These are phyloP conservation scores for Suhomyces pyralidae DNA, from an alignment of 805 yeast genomes.

Conservation along the genomic window DNA sequence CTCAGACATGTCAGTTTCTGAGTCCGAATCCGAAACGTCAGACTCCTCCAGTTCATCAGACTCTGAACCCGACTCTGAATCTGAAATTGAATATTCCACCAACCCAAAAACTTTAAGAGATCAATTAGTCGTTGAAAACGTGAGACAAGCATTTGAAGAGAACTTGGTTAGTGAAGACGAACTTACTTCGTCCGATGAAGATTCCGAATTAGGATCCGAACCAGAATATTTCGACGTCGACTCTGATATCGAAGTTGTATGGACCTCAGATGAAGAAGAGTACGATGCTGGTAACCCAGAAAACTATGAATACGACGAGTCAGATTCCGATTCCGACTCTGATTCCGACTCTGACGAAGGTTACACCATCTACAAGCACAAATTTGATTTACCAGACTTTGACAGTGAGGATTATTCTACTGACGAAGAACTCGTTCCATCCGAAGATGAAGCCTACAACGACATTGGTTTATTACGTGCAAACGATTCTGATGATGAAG, in stretches of 20 bases:
- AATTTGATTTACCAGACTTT: conserved; percentile 36
- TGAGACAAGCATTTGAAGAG: conserved; percentile 36
- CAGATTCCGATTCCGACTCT: conserved; percentile 21
- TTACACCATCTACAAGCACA: conserved; percentile 40
- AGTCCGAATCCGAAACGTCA: conserved; percentile 9
- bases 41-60: conserved; percentile 13
- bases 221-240: conserved; percentile 29
- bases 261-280: conserved; percentile 20
- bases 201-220: conserved; percentile 17
- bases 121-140: conserved; percentile 34
- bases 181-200: conserved; percentile 17
- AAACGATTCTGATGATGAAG: conserved; percentile 29
- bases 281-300: conserved; percentile 21
- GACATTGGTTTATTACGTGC: conserved; percentile 23
- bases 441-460: conserved; percentile 18
- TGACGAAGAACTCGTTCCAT: conserved; percentile 32
- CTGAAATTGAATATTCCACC: conserved; percentile 25
- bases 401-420: conserved; percentile 34
- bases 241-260: conserved; percentile 21
- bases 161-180: conserved; percentile 30
- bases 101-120: conserved; percentile 28
- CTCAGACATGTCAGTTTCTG: conserved; percentile 15
- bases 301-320: conserved; percentile 20
- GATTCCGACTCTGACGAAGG: conserved; percentile 38
- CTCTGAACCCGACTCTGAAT: conserved; percentile 8